phyloP scores from a whole-genome alignment of 208 protist genomes.

The Entamoeba moshkovskii region DNA sequence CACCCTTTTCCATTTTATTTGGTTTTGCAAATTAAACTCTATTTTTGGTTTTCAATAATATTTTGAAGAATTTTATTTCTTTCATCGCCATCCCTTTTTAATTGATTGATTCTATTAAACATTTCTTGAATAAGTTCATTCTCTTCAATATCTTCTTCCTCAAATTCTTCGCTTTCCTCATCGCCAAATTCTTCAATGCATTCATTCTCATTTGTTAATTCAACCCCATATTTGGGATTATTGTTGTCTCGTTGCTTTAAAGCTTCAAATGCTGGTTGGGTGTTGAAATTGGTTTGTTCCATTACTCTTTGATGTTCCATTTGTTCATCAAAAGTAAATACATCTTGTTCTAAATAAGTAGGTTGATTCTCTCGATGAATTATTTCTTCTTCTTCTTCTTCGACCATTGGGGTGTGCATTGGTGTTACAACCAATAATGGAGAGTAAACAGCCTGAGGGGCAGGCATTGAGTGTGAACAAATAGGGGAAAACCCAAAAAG shows the following conservation, averaged over 20 bases:
- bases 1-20: no score
- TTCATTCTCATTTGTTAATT: not conserved
- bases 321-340: not conserved
- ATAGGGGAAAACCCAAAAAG: not conserved
- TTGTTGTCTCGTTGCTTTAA: no score
- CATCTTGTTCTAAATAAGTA: not conserved
- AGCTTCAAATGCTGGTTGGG: no score
- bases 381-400: not conserved
- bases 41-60: not conserved
- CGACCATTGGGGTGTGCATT: not conserved
- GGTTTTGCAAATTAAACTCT: no score
- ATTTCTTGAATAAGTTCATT: not conserved
- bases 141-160: not conserved
- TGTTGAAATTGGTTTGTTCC: not conserved
- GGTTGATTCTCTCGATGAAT: not conserved
- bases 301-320: not conserved
- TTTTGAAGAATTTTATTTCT: not conserved
- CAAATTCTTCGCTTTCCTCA: not conserved
- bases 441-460: not conserved
- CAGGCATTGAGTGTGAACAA: not conserved
- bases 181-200: not conserved
- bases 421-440: not conserved
- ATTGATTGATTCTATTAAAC: not conserved
- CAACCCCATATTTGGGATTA: no score
- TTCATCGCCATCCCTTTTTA: not conserved